Evolutionary conservation across 768 basidiomycete genomes (phyloP), one percentile per base, ranked within the genome.

Genomic region (Kwoniella europaea): DNA sequence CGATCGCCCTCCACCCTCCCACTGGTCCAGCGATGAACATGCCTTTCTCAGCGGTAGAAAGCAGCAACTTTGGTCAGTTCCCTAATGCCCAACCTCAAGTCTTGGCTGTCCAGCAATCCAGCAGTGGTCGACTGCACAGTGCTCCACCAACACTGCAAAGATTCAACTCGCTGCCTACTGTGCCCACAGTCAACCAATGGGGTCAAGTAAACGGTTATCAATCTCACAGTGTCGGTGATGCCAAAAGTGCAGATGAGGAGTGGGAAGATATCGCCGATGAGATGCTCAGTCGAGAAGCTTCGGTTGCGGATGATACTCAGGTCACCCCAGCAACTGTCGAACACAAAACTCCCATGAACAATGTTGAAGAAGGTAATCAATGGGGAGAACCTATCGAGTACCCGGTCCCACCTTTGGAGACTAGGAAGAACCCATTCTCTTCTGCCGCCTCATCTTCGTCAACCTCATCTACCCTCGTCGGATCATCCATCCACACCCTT

Each of bases 61-160:
- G 61, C 22, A 41, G 35, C 18, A 57, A 71, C 35, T 68, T 69
- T 46, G 63, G 57, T 54, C 64, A 70, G n/a, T 64, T 71, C 52
- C 53, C 66, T 55, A 65, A 68, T 12, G 58, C 46, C 56, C 64
- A 65, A 27, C 52, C 70, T 15, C 74, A 73, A 60, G 22, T 67
- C 52, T 42, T 62, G 54, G 59, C 69, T n/a, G 43, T 62, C n/a
- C 41, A 44, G 2, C 63, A 52, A 5, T 43, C 62, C 2, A 65
- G 64, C n/a, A 54, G 43, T 35, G 67, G 63, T 62, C 68, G 76
- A 42, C 64, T 80, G 4, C 76, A 76, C 46, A 74, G 72, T 20
- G 79, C 79, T 22, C 79, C 79, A 0, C 74, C 79, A 7, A 63
- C 53, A 15, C 52, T 80, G 24, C 69, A 74, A 27, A 65, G 79